Conservation (phyloP, 306 rosid species). For the Vigna nakashimae region DNA sequence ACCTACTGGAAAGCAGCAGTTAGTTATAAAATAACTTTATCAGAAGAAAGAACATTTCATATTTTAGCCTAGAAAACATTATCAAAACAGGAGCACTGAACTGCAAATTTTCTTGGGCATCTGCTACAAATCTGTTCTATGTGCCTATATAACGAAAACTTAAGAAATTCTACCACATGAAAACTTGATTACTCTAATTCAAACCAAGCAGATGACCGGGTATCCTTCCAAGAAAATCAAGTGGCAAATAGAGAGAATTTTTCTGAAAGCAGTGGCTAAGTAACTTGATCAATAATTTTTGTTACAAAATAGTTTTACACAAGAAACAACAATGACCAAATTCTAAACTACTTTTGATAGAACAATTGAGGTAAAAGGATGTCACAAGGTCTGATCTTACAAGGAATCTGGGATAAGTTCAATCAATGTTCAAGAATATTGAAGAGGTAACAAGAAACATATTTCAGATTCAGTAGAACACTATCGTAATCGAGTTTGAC, state of each 20-base stretch:
- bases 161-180: conserved; percentile 1
- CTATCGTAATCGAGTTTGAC: not conserved
- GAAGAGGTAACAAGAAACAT: conserved; percentile 20
- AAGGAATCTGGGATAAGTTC: not conserved
- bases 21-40: conserved; percentile 39
- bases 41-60: not conserved
- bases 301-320: not conserved
- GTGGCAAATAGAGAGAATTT: not conserved
- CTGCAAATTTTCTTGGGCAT: conserved; percentile 6
- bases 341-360: conserved; percentile 19
- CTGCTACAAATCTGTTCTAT: conserved; percentile 2
- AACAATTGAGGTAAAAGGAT: not conserved
- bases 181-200: not conserved
- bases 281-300: not conserved
- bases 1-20: conserved; percentile 80
- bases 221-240: conserved; percentile 17
- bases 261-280: not conserved
- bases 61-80: not conserved
- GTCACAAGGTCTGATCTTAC: conserved; percentile 13
- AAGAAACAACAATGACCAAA: conserved; percentile 2
- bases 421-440: conserved; percentile 1
- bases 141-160: not conserved
- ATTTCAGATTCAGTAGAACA: conserved; percentile 8
- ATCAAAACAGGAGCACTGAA: not conserved
- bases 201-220: conserved; percentile 3